Evolutionary conservation across 2,329 filamentous ascomycete species (phyloP).

Genomic region (Cladosporium cucumerinum): DNA sequence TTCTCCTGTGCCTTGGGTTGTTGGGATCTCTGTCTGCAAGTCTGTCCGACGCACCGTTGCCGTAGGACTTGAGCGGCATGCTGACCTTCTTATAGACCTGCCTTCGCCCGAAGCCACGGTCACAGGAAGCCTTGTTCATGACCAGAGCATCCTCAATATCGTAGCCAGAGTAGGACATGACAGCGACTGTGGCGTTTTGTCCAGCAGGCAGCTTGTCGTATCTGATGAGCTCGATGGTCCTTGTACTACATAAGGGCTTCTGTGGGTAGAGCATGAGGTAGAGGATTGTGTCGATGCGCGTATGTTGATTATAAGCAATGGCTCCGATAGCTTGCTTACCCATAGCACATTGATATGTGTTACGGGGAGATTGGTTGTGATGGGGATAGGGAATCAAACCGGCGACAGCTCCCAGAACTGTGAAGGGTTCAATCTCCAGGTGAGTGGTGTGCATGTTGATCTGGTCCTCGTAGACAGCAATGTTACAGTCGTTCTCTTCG

Average conservation of each 20-base stretch:
- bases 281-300: slow-evolving; percentile 90
- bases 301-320: slow-evolving; percentile 97
- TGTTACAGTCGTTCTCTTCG: slow-evolving; percentile 94
- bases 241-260: slow-evolving; percentile 93
- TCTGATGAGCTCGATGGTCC: slow-evolving; percentile 93
- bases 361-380: slow-evolving; percentile 97
- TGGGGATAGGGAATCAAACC: slow-evolving; percentile 97
- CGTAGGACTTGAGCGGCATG: slow-evolving; percentile 81
- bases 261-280: slow-evolving; percentile 98
- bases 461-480: slow-evolving; percentile 83
- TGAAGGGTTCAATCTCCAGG: slow-evolving; percentile 97
- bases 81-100: slow-evolving; percentile 97
- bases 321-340: slow-evolving; percentile 99
- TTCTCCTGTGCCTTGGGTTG: slow-evolving; percentile 58
- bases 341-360: slow-evolving; percentile 99
- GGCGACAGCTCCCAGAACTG: slow-evolving; percentile 89
- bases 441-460: slow-evolving; percentile 84
- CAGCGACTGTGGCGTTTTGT: slow-evolving; percentile 94
- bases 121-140: slow-evolving; percentile 91
- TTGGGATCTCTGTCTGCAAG: slow-evolving; percentile 57
- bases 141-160: slow-evolving; percentile 99
- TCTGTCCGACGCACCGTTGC: slow-evolving; percentile 67
- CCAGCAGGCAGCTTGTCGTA: slow-evolving; percentile 97
- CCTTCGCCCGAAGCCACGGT: slow-evolving; percentile 91
- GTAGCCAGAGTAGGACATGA: slow-evolving; percentile 99